Base-by-base conservation (phyloP, 164 flowering plant species). In the Vitis riparia region DNA sequence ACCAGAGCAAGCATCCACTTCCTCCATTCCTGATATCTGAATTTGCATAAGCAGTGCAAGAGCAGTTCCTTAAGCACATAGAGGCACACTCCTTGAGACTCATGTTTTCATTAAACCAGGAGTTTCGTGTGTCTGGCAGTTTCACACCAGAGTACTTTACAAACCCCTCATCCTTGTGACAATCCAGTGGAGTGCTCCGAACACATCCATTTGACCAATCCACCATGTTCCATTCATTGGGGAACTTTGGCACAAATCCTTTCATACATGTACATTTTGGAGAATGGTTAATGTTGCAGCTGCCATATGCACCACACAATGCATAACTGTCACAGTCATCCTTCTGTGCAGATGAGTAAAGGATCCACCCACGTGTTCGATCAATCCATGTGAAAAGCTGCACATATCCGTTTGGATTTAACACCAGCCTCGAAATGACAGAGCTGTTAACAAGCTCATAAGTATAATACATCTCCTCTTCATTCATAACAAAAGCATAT, bases 121-220 rank as follows among this genome's bases (percentile, higher is more conserved):
- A 77, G 51, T 57, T 76, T 76, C 67, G 49, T 29, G 32, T 30
- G 12, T 12, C 13, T 7, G 44, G 44, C 44, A 32, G 44, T 7
- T 32, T 32, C 5, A 32, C 6, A 3, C 44, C 44, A 32, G 29
- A 47, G 59, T 27, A 17, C 30, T 59, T 62, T 5, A 55, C n/a
- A 50, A 77, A 77, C 4, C 70, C 70, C 27, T 77, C 76, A 32
- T 37, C 59, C 51, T 23, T 23, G 23, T 52, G 60, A 56, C 75
- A 77, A 16, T 53, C 37, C 53, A 77, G 47, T 9, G 23, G 12
- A 1, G 65, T 59, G 14, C 59, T 56, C 52, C 76, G 59, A 3
- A 62, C 71, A 47, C 80, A 77, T 51, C 80, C 80, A 19, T 57
- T 11, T 11, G 74, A 55, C 68, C 73, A 55, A 19, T 73, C 59